Base-by-base conservation (phyloP, 306 rosid genomes). In the Dalbergia oliveri region DNA sequence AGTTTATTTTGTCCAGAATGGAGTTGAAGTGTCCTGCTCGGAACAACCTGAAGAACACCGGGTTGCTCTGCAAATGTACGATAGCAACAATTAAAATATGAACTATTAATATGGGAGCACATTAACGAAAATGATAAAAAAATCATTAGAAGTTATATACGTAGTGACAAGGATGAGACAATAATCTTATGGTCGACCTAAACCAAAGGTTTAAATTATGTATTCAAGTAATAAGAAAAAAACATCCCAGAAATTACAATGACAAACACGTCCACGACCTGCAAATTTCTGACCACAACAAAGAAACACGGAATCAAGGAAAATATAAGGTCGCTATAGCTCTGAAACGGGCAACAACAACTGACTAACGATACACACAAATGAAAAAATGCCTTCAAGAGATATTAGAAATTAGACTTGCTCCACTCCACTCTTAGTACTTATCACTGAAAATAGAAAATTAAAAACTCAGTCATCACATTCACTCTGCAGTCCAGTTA, bases 41-140 rank as follows among this genome's bases (percentile, higher is more conserved):
- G 94, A 70, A 94, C 92, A 78, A 94, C 99, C 87, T 93, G 97
- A 77, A 94, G 91, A 72, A 94, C 99, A 14, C 97, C 99, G 9
- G 99, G 97, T 91, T 86, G 95, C 49, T 88, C 99, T 94, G 93
- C 79, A 67, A 72, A 44, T 44, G 21, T 21, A 4, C 45, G 66
- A 5, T 34, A 10, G 15, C n/a, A 62, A 18, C 59, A 77, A 72
- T 50, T 12, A 58, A 39, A 11, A 23, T n/a, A 66, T 11, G 11
- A 15, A 51, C 18, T 53, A n/a, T n/a, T n/a, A n/a, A n/a, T n/a
- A 53, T 18, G 45, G 56, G n/a, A 73, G 39, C 69, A 6, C 69
- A n/a, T 50, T 26, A 4, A 35, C 1, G 4, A 35, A 35, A 21
- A 21, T 21, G 23, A 35, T 35, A 31, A 65, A 37, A 37, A 21